Conservation (phyloP, 768 basidiomycete species). For the Suillus fuscotomentosus region DNA sequence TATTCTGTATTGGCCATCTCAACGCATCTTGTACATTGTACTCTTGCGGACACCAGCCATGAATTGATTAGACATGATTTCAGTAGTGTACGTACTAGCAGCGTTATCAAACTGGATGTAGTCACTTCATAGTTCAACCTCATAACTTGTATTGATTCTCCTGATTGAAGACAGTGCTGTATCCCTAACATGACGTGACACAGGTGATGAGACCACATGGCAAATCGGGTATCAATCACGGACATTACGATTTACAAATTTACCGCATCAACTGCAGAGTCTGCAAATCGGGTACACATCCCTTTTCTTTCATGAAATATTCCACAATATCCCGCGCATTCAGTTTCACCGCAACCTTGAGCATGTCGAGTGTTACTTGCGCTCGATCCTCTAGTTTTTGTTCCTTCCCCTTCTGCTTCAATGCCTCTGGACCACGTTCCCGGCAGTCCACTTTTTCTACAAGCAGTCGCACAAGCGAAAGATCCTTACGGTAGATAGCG, state of each 20-base stretch:
- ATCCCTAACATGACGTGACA: background rate
- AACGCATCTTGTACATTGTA: slow-evolving; percentile 6
- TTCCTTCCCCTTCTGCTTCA: slow-evolving; percentile 38
- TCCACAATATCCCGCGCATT: slow-evolving; percentile 69
- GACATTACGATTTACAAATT: slow-evolving; percentile 7
- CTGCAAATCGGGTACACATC: slow-evolving; percentile 70
- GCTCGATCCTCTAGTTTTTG: slow-evolving; percentile 62
- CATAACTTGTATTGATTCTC: slow-evolving; percentile 6
- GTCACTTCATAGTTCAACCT: slow-evolving; percentile 2
- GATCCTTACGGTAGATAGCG: slow-evolving; percentile 70
- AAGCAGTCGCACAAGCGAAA: slow-evolving; percentile 70
- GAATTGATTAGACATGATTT: slow-evolving; percentile 25
- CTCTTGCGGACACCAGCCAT: slow-evolving; percentile 14
- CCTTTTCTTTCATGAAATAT: slow-evolving; percentile 70
- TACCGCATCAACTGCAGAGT: slow-evolving; percentile 47
- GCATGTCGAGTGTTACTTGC: slow-evolving; percentile 51
- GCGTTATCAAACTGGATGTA: slow-evolving; percentile 16
- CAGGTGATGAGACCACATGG: too few relatives aligned
- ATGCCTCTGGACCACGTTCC: background rate
- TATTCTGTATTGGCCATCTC: slow-evolving; percentile 14
- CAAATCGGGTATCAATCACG: background rate
- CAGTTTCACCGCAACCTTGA: slow-evolving; percentile 62
- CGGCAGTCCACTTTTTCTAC: slow-evolving; percentile 51
- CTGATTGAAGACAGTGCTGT: background rate
- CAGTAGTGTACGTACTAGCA: slow-evolving; percentile 12